Percentiles rank a stretch among this genome's conserved stretches.
Evolutionary conservation across 1,139 yeast species (phyloP).

Genomic region (Saccharomyces pastorianus): DNA sequence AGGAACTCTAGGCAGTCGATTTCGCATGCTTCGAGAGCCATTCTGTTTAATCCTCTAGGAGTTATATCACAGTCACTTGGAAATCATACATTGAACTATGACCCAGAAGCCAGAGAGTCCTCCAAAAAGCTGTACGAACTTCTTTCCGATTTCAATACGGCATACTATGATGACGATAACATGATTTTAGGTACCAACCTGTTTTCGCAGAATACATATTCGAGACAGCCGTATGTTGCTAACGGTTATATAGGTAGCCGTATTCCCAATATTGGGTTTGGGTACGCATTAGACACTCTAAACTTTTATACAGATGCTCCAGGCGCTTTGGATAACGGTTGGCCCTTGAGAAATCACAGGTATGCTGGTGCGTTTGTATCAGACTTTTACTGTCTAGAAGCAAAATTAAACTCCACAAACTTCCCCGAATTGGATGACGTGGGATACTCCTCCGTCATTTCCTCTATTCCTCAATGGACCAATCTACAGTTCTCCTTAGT

Average conservation of each 20-base stretch:
- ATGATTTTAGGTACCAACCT: slow-evolving; percentile 34
- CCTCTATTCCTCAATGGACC: slow-evolving; percentile 78
- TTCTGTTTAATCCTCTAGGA: not conserved
- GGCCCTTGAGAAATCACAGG: slow-evolving; percentile 68
- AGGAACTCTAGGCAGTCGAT: not conserved
- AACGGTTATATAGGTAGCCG: slow-evolving; percentile 75
- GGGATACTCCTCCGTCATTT: slow-evolving; percentile 65
- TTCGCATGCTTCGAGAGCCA: slow-evolving; percentile 1
- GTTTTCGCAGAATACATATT: slow-evolving; percentile 44
- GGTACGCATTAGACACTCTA: slow-evolving; percentile 54
- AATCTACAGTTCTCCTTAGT: slow-evolving; percentile 37
- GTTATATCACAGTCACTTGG: not conserved
- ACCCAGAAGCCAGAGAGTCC: slow-evolving; percentile 15
- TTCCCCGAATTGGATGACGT: slow-evolving; percentile 60
- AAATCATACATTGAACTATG: slow-evolving; percentile 1
- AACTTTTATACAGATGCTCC: slow-evolving; percentile 38
- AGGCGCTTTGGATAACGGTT: slow-evolving; percentile 49
- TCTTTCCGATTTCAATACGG: slow-evolving; percentile 36
- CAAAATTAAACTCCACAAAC: slow-evolving; percentile 46
- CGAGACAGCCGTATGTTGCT: slow-evolving; percentile 70
- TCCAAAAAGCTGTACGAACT: slow-evolving; percentile 33
- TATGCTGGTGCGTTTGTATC: slow-evolving; percentile 70
- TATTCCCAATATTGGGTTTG: slow-evolving; percentile 75
- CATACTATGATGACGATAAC: slow-evolving; percentile 39
- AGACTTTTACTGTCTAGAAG: slow-evolving; percentile 64